A percentile compares a stretch with the other conserved stretches of the same genome.
These are phyloP conservation scores for Aspergillus sp. DNA, from an alignment of 2,329 filamentous ascomycete genomes.

Conservation along the genomic window DNA sequence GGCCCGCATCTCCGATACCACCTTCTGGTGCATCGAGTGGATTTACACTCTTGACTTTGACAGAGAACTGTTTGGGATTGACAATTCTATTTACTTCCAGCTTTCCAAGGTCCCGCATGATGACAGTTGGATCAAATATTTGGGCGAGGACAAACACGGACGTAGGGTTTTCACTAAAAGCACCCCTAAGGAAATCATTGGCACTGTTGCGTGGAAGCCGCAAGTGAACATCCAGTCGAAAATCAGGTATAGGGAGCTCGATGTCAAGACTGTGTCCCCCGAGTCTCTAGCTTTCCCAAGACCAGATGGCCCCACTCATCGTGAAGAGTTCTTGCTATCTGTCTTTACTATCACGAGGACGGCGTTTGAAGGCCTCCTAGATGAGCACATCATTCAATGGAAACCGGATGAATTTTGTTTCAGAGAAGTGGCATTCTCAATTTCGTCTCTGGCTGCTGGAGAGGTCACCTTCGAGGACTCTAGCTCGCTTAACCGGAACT, in stretches of 20 bases:
- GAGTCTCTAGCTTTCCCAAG: neutral
- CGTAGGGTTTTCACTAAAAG: slow-evolving; percentile 1
- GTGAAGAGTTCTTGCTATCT: neutral
- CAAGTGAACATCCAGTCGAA: neutral
- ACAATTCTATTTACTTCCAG: slow-evolving; percentile 8
- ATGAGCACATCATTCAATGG: slow-evolving; percentile 11
- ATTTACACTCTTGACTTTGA: slow-evolving; percentile 19
- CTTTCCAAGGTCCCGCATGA: slow-evolving; percentile 9
- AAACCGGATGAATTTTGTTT: slow-evolving; percentile 11
- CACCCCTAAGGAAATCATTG: slow-evolving; percentile 12
- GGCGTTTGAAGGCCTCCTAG: slow-evolving; percentile 3
- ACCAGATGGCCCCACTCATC: neutral
- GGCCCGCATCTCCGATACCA: neutral
- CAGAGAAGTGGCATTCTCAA: slow-evolving; percentile 15
- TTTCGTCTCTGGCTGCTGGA: slow-evolving; percentile 17
- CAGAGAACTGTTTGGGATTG: slow-evolving; percentile 13
- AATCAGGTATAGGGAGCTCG: neutral
- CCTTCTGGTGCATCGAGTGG: slow-evolving; percentile 9
- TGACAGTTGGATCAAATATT: slow-evolving; percentile 10
- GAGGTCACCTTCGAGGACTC: slow-evolving; percentile 9
- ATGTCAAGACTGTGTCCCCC: neutral
- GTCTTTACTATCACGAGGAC: too few species aligned
- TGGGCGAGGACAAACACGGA: slow-evolving; percentile 2
- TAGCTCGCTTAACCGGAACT: slow-evolving; percentile 5
- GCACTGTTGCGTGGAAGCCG: slow-evolving; percentile 4